Base-by-base conservation (phyloP, 2,329 filamentous ascomycete species). In the Ophiosphaerella narmari region DNA sequence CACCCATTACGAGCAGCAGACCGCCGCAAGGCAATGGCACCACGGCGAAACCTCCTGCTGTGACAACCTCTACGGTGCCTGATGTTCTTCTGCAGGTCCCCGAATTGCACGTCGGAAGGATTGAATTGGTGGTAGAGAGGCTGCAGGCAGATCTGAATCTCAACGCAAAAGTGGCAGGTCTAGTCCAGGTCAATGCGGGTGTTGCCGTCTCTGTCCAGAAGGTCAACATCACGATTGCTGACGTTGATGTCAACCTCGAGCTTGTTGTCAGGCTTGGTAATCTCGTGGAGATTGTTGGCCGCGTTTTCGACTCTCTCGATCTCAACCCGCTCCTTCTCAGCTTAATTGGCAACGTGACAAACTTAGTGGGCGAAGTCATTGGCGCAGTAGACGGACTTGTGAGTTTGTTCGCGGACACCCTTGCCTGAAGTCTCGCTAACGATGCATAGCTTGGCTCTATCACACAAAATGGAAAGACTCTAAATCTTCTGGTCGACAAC, bases 181-280 rank as follows among this genome's bases (percentile, higher is more conserved):
- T 86, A 1, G 83, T 86, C 4, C 68, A 68, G 11, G 67, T 81
- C 59, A 81, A 81, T 54, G 79, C 79, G 0, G 78, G 79, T 47
- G 78, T 81, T 6, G 67, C 73, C 23, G 70, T 80, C 13, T 72
- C 70, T 0, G 71, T 81, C 12, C 63, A 77, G 50, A 77, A 79
- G 58, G 74, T 86, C 62, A 86, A 85, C 68, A 78, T 86, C 61
- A 85, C 83, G 14, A 86, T 86, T 50, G 74, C 78, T 11, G 82
- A 86, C 56, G 82, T 86, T 5, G 75, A 82, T 23, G 83, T 82
- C 1, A 70, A 86, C 55, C 74, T 86, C 16, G 82, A 86, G 52
- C 75, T 86, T 6, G 77, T 85, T 46, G 81, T 86, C 34, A 78
- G 84, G 16, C 74, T 86, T 7, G 82, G 82, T 33, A 78, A 86